Conservation (phyloP, 2,329 filamentous ascomycete species). For the Coccinonectria pachysandricola region DNA sequence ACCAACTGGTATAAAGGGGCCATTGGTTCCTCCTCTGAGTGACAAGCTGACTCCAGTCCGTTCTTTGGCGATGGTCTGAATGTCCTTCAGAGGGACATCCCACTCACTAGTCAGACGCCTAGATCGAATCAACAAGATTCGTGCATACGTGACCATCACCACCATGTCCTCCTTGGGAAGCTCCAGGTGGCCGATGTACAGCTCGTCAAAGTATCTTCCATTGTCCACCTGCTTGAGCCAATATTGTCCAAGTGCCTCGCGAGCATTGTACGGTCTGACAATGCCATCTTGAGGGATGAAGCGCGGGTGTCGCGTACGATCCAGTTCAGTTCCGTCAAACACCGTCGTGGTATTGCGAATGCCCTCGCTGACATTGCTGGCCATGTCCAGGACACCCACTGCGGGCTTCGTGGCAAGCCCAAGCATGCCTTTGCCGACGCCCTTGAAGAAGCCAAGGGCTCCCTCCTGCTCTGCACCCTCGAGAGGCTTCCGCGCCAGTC, state of each 20-base stretch:
- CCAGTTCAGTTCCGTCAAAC: constrained; percentile 88
- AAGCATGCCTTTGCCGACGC: constrained; percentile 87
- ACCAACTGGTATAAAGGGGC: constrained; percentile 88
- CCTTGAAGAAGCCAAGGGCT: constrained; percentile 90
- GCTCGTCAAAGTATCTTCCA: constrained; percentile 93
- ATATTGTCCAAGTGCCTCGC: constrained; percentile 91
- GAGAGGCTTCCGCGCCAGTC: constrained; percentile 83
- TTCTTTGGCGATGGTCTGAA: constrained; percentile 96
- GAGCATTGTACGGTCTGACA: constrained; percentile 85
- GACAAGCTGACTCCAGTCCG: constrained; percentile 84
- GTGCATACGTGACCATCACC: constrained; percentile 76
- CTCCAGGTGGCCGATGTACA: constrained; percentile 94
- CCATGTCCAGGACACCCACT: constrained; percentile 92
- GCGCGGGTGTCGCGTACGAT: constrained; percentile 84
- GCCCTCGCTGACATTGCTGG: constrained; percentile 92
- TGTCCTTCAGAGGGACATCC: constrained; percentile 91
- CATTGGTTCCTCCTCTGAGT: constrained; percentile 81
- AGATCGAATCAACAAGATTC: constrained; percentile 83
- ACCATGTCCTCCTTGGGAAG: constrained; percentile 80
- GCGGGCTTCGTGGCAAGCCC: constrained; percentile 95
- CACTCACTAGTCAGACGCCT: constrained; percentile 82
- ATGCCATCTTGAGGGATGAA: constrained; percentile 91
- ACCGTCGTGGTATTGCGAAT: constrained; percentile 98
- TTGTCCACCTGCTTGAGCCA: constrained; percentile 99
- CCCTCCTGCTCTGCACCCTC: constrained; percentile 96